A percentile compares a stretch with the other conserved stretches of the same genome.
Evolutionary conservation across 306 rosid species (phyloP).

Genomic region (Inga oerstediana): DNA sequence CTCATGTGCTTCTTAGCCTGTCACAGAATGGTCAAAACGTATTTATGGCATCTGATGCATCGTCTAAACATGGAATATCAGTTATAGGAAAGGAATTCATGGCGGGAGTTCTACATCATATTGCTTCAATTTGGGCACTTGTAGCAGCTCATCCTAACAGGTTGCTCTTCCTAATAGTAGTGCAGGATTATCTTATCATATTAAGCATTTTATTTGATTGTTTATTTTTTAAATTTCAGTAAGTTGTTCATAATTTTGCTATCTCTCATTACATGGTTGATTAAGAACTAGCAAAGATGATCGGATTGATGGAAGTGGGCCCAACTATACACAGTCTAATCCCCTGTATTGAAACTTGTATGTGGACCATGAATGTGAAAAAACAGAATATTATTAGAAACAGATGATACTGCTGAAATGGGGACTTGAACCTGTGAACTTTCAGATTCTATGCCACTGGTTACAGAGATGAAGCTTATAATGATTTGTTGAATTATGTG

Average conservation of each 20-base stretch:
- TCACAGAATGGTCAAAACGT: conserved; percentile 77
- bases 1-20: conserved; percentile 90
- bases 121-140: conserved; percentile 78
- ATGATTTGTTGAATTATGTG: not conserved
- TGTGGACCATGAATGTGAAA: not conserved
- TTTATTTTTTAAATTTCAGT: not conserved
- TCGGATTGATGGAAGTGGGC: not conserved
- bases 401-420: not conserved
- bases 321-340: not conserved
- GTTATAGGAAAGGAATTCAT: conserved; percentile 72
- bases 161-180: conserved; percentile 44
- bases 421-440: not conserved
- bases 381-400: not conserved
- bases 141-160: conserved; percentile 87
- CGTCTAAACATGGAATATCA: conserved; percentile 78
- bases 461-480: not conserved
- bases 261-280: not conserved
- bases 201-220: not conserved
- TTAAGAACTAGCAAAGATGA: not conserved
- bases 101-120: conserved; percentile 89
- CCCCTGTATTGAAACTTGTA: not conserved
- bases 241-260: not conserved
- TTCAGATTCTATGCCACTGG: not conserved
- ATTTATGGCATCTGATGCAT: conserved; percentile 64
- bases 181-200: not conserved